Evolutionary conservation across 495 filamentous ascomycete species (phyloP), one percentile per base, ranked within the genome.

Genomic region (Neurospora cerealis): DNA sequence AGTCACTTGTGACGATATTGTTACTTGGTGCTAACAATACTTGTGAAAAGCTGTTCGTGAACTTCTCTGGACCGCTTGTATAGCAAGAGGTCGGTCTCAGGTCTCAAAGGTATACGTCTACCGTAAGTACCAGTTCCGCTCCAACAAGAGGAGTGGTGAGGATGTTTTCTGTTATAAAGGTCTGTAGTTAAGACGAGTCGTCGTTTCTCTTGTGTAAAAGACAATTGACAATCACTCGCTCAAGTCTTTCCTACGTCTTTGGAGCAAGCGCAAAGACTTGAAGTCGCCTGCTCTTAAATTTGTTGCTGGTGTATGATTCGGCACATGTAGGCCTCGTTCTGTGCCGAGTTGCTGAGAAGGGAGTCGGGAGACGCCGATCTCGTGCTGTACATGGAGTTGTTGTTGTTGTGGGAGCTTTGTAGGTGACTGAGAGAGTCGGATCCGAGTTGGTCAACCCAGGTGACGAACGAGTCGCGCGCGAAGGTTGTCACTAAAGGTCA

Each of bases 181-280:
- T 10, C 39, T 48, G 48, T 37, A 76, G 38, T 66, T 38, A 69
- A 37, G 74, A 73, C 60, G 11, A 70, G 39, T 48, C 21, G 38
- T 72, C 70, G 34, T 54, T 70, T 75, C 69, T 74, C 72, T 41
- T 40, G n/a, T 44, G 39, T 38, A 38, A 48, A 73, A 40, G 41
- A 17, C 69, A 73, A 69, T 69, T 34, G 70, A 60, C 69, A 60
- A 75, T 46, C 69, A 48, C 74, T 71, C 32, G 39, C 66, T 70
- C 77, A 85, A 88, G 87, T 87, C 87, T 88, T 88, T 88, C 85
- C 86, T 76, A 78, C 80, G 79, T 80, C 84, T 80, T 71, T 78
- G 74, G 71, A 85, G 82, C 84, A 86, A 88, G 85, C 87, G 87
- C 87, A 88, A 88, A 88, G 87, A 88, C 87, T 86, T 81, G 76